Conservation (phyloP, 768 basidiomycete species). For the Tylopilus rubrobrunneus region DNA sequence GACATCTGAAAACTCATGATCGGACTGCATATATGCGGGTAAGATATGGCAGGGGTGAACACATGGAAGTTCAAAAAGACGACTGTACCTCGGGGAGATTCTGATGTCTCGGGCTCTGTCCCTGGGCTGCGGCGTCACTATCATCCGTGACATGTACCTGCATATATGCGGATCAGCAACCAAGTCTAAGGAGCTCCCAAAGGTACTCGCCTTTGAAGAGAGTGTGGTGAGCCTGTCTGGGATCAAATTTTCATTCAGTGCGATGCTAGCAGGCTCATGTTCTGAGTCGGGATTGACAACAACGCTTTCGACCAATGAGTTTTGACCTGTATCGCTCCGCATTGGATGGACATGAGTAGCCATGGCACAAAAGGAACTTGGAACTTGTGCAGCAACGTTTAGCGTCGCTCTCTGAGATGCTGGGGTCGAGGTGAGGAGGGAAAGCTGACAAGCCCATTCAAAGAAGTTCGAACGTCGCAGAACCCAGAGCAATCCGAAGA, state of each 20-base stretch:
- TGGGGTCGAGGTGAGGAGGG: not conserved
- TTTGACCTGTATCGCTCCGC: not conserved
- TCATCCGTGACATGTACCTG: slow-evolving; percentile 6
- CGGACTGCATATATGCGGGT: slow-evolving; percentile 22
- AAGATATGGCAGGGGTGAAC: not conserved
- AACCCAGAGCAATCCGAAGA: not conserved
- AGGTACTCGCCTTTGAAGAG: slow-evolving; percentile 4
- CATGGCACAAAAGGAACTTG: slow-evolving; percentile 3
- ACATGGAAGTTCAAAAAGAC: not conserved
- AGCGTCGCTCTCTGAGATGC: not conserved
- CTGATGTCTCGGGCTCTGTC: no score
- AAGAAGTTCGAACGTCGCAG: no score
- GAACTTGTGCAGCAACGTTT: not conserved
- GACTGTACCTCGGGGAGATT: slow-evolving; percentile 6
- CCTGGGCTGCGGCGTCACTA: not conserved
- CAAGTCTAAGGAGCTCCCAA: not conserved
- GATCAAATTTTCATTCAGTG: not conserved
- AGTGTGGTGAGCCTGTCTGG: not conserved
- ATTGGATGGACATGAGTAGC: not conserved
- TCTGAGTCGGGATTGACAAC: not conserved
- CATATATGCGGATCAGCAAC: slow-evolving; percentile 9
- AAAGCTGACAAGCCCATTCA: no score
- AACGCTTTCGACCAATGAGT: not conserved
- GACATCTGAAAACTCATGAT: not conserved
- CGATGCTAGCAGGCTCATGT: not conserved